Evolutionary conservation across 306 rosid species (phyloP), one percentile per base, ranked within the genome.

Genomic region (Carpinus fangiana): DNA sequence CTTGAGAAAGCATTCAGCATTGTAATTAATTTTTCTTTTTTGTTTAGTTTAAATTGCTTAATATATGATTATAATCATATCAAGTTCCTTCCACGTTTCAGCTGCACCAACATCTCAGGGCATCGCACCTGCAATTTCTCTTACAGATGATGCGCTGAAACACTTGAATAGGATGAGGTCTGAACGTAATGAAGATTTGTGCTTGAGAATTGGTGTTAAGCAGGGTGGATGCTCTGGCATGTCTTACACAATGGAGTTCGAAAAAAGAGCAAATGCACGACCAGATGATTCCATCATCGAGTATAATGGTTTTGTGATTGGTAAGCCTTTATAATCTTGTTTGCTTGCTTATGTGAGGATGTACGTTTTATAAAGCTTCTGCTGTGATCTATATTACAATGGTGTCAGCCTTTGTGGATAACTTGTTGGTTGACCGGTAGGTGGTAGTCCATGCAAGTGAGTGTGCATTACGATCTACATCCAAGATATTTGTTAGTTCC

Each of bases 171-270:
- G 71, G 90, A 95, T 95, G 98, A 87, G 97, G 82, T 82, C 91
- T 51, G 98, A 91, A 47, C 90, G 90, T 13, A 84, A 82, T 80
- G 86, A 90, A 82, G 85, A 90, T 83, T 83, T 95, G 68, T 93
- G 97, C 84, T 86, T 95, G 79, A 92, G 98, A 83, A 95, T 92
- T 82, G 98, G 98, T 61, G 98, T 95, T 69, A 95, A 86, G 77
- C 98, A 94, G 78, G 98, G 98, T 85, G 98, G 98, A 11, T 94
- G 98, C 90, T 94, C 98, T 21, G 98, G 98, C 77, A 91, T 95
- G 98, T 95, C 98, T 52, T 95, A 95, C 86, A 84, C 90, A 4
- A 92, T 95, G 98, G 97, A 92, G 76, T 92, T 95, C 12, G 98
- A 92, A 89, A 88, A 86, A 73, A 90, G 79, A 85, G 88, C 83